Percentiles rank a stretch among this genome's conserved stretches.
Conservation (phyloP, 257 asterid species). For the Solanum stenotomum region DNA sequence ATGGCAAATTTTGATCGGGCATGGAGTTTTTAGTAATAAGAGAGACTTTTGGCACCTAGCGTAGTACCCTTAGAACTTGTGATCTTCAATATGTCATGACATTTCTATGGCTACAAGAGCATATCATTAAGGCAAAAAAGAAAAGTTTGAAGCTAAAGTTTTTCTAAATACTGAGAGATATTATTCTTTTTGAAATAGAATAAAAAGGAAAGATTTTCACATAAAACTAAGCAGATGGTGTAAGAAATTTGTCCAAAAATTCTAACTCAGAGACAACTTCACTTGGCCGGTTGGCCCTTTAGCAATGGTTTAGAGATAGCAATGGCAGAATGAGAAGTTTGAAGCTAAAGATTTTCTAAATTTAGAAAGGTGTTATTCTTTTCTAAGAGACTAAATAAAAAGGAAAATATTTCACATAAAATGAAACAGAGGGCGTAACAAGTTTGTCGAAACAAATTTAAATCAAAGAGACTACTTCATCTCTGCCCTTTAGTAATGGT, state of each 20-base stretch:
- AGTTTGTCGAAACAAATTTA: not conserved
- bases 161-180: not conserved
- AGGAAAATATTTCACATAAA: not conserved
- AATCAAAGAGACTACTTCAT: not conserved
- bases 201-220: not conserved
- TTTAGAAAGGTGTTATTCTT: not conserved
- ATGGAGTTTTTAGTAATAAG: not conserved
- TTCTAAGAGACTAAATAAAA: not conserved
- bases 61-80: not conserved
- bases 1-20: not conserved
- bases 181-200: not conserved
- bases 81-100: not conserved
- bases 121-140: not conserved
- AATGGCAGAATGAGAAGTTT: not conserved
- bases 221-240: not conserved
- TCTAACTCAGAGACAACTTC: not conserved
- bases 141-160: not conserved
- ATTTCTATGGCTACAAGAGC: not conserved
- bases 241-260: not conserved
- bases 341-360: not conserved
- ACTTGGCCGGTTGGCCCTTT: not conserved
- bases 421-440: not conserved
- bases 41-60: not conserved
- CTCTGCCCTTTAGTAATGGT: not conserved
- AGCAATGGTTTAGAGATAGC: not conserved